A percentile compares a stretch with the other conserved stretches of the same genome.
Evolutionary conservation across 2,329 filamentous ascomycete genomes (phyloP).

Genomic region (Domatiomyces catenatus): DNA sequence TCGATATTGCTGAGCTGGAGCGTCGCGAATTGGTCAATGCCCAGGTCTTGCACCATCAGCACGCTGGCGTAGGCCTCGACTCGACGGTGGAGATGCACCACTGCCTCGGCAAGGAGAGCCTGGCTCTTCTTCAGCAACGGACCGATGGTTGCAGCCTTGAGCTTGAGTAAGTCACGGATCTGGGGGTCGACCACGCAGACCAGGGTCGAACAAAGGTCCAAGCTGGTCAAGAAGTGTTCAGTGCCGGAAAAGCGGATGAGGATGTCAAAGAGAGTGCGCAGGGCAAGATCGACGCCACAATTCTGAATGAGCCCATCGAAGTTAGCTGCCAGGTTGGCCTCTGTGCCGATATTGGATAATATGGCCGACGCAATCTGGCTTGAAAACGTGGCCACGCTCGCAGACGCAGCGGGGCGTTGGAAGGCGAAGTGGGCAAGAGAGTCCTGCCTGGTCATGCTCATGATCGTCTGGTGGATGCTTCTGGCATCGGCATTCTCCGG

Average conservation of each 20-base stretch:
- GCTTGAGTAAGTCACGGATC: slow-evolving; percentile 26
- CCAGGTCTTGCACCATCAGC: slow-evolving; percentile 11
- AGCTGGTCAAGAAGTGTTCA: slow-evolving; percentile 26
- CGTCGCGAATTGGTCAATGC: slow-evolving; percentile 9
- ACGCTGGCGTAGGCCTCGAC: slow-evolving; percentile 26
- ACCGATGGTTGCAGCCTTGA: slow-evolving; percentile 26
- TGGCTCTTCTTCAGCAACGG: slow-evolving; percentile 28
- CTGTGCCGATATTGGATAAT: slow-evolving; percentile 22
- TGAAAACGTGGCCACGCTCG: slow-evolving; percentile 27
- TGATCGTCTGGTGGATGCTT: slow-evolving; percentile 44
- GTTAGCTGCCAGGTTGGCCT: slow-evolving; percentile 4
- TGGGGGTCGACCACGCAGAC: slow-evolving; percentile 28
- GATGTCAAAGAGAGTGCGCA: slow-evolving; percentile 27
- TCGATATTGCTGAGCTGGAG: slow-evolving; percentile 25
- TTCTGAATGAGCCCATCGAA: slow-evolving; percentile 2
- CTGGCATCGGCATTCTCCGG: slow-evolving; percentile 45
- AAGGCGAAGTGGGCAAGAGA: slow-evolving; percentile 35
- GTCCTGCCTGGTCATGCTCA: slow-evolving; percentile 35
- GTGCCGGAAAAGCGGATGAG: slow-evolving; percentile 28
- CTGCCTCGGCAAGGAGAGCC: slow-evolving; percentile 28
- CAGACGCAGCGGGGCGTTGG: slow-evolving; percentile 35
- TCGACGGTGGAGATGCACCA: slow-evolving; percentile 31
- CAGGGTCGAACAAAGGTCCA: slow-evolving; percentile 30
- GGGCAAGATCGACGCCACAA: slow-evolving; percentile 25
- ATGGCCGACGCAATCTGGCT: slow-evolving; percentile 37